Percentiles rank a stretch among this genome's conserved stretches.
phyloP scores from a whole-genome alignment of 2,329 filamentous ascomycete species.

The Diaporthe nobilis region DNA sequence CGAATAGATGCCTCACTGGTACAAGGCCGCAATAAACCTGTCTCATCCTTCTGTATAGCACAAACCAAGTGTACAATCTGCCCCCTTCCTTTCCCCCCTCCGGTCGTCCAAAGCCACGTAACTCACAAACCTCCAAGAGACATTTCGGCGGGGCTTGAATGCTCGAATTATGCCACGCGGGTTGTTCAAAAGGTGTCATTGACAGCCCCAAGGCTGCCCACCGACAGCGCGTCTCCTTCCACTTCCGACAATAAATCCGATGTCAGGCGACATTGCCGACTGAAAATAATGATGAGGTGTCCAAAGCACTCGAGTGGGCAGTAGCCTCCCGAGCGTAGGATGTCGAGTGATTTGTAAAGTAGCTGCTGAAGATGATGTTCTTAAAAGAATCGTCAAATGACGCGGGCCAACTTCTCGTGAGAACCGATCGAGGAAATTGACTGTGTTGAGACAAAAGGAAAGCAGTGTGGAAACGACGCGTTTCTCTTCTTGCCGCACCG shows the following conservation, averaged over 20 bases:
- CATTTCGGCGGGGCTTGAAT: neutral
- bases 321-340: constrained; percentile 57
- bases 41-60: constrained; percentile 33
- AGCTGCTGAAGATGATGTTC: constrained; percentile 55
- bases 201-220: constrained; percentile 11
- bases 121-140: neutral
- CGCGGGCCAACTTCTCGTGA: constrained; percentile 47
- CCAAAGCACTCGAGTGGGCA: constrained; percentile 55
- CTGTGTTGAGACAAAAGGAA: constrained; percentile 37
- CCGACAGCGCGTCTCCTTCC: constrained; percentile 24
- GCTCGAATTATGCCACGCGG: constrained; percentile 31
- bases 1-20: constrained; percentile 36
- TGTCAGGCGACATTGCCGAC: constrained; percentile 30
- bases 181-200: constrained; percentile 37
- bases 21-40: constrained; percentile 38
- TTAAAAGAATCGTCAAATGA: constrained; percentile 53
- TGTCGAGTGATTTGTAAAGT: constrained; percentile 55
- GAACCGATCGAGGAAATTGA: constrained; percentile 48
- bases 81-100: neutral
- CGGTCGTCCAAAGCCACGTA: neutral
- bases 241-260: constrained; percentile 40
- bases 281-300: constrained; percentile 54
- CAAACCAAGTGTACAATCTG: constrained; percentile 38
- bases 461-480: neutral
- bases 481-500: neutral